phyloP scores from a whole-genome alignment of 306 rosid genomes.

The Mucuna pruriens region DNA sequence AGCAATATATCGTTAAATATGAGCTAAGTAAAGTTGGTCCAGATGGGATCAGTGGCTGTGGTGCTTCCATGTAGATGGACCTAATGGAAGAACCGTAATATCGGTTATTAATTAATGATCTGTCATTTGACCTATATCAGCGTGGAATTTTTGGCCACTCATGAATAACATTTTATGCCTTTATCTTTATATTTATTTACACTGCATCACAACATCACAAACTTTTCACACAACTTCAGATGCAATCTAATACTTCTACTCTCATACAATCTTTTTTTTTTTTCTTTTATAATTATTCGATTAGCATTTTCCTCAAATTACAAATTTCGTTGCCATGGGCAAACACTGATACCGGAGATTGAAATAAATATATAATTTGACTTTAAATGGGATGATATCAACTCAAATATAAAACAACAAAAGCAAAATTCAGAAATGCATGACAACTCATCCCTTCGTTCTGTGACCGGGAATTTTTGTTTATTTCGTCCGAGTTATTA shows the following conservation, averaged over 20 bases:
- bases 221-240: not conserved
- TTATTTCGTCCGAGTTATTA: not conserved
- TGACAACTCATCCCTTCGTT: not conserved
- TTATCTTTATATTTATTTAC: not conserved
- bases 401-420: not conserved
- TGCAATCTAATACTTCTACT: conserved; percentile 8
- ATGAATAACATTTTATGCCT: not conserved
- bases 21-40: not conserved
- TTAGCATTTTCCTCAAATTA: not conserved
- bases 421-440: not conserved
- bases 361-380: too few relatives aligned
- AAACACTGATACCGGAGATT: too few relatives aligned
- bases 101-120: conserved; percentile 38
- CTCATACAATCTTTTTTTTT: not conserved
- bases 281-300: not conserved
- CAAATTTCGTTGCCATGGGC: not conserved
- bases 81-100: conserved; percentile 27
- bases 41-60: not conserved
- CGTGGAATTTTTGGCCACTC: conserved; percentile 3
- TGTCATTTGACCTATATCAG: not conserved
- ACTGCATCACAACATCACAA: not conserved
- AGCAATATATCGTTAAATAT: not conserved
- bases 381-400: not conserved
- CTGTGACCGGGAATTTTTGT: not conserved
- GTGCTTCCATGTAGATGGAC: not conserved